phyloP scores from a whole-genome alignment of 306 rosid species.

The Pachyrhizus erosus region DNA sequence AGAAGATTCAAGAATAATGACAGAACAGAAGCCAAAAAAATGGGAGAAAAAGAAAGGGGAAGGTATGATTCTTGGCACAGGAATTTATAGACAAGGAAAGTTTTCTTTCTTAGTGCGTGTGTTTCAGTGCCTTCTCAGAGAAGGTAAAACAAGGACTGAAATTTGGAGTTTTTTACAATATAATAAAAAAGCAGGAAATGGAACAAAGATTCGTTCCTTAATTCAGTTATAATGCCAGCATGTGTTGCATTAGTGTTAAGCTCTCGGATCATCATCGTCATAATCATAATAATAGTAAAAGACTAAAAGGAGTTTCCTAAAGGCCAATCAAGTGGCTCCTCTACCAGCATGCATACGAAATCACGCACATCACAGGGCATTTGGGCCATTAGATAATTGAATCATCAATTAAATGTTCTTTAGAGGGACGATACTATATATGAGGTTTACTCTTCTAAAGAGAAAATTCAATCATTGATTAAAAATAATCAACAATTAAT shows the following conservation, averaged over 20 bases:
- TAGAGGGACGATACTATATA: not conserved
- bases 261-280: slow-evolving; percentile 4
- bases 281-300: slow-evolving; percentile 12
- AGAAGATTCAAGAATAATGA: slow-evolving; percentile 51
- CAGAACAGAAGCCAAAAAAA: slow-evolving; percentile 42
- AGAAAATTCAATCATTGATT: not conserved
- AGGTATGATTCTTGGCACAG: slow-evolving; percentile 36
- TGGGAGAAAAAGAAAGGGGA: slow-evolving; percentile 43
- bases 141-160: slow-evolving; percentile 40
- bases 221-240: slow-evolving; percentile 65
- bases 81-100: slow-evolving; percentile 40
- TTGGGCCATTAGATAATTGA: slow-evolving; percentile 13
- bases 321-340: slow-evolving; percentile 28
- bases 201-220: slow-evolving; percentile 75
- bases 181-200: slow-evolving; percentile 39
- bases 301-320: slow-evolving; percentile 33
- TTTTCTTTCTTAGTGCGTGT: slow-evolving; percentile 19
- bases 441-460: not conserved
- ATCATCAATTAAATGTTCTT: not conserved
- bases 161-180: slow-evolving; percentile 1
- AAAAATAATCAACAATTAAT: not conserved
- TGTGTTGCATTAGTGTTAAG: slow-evolving; percentile 45
- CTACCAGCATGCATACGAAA: not conserved
- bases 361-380: slow-evolving; percentile 27
- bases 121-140: slow-evolving; percentile 52